A percentile compares a stretch with the other conserved stretches of the same genome.
Evolutionary conservation across 2,329 filamentous ascomycete genomes (phyloP).

Genomic region (Fusarium pseudonygamai): DNA sequence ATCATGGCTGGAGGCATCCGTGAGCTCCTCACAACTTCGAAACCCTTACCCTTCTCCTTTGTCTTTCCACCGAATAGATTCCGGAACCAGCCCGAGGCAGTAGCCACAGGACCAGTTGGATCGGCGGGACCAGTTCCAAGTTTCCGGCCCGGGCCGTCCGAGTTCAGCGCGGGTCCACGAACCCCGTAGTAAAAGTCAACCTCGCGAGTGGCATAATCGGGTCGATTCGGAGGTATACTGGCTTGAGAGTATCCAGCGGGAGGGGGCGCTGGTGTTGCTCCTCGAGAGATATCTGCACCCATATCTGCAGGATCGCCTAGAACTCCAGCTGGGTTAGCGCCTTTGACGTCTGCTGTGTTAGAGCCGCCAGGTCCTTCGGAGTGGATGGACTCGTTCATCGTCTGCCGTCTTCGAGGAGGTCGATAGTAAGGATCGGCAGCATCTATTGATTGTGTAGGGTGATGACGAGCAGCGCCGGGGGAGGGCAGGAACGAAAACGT

Average conservation of each 20-base stretch:
- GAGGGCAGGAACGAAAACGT: conserved; percentile 77
- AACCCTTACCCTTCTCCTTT: conserved; percentile 95
- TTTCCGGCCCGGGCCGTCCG: conserved; percentile 81
- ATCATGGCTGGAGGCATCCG: conserved; percentile 82
- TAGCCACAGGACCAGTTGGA: conserved; percentile 89
- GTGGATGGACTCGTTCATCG: conserved; percentile 54
- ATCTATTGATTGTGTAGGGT: conserved; percentile 59
- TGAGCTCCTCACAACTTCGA: conserved; percentile 92
- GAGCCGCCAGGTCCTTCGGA: conserved; percentile 47
- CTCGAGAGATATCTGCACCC: conserved; percentile 54
- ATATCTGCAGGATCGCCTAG: conserved; percentile 52
- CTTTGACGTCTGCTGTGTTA: conserved; percentile 47
- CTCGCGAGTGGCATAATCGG: conserved; percentile 93
- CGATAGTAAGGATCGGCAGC: conserved; percentile 86
- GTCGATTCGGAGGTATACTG: conserved; percentile 64
- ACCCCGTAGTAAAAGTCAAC: conserved; percentile 98
- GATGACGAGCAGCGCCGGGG: conserved; percentile 60
- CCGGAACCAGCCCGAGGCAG: conserved; percentile 89
- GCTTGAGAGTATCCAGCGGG: conserved; percentile 43
- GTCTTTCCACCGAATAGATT: conserved; percentile 82
- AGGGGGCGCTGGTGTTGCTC: conserved; percentile 54
- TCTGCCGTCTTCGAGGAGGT: conserved; percentile 78
- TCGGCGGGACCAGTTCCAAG: conserved; percentile 94
- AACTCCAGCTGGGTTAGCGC: conserved; percentile 49
- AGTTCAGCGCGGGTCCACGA: conserved; percentile 85